Conservation (phyloP, 495 filamentous ascomycete genomes). For the Tuber magnatum region DNA sequence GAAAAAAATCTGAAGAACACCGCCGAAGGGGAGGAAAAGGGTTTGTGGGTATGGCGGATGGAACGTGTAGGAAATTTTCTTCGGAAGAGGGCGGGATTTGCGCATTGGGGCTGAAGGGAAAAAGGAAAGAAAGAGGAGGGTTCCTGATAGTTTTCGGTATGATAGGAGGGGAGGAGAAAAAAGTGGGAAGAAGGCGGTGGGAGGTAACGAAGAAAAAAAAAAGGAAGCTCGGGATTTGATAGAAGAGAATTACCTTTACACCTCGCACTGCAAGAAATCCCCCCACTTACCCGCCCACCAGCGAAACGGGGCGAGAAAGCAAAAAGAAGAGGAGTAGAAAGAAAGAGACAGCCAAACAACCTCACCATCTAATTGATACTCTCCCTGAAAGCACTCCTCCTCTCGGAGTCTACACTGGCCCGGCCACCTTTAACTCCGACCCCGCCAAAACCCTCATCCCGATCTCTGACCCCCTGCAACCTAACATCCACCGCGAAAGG, state of each 20-base stretch:
- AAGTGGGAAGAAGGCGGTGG: background rate
- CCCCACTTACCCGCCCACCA: background rate
- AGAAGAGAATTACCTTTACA: background rate
- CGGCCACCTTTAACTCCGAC: constrained; percentile 45
- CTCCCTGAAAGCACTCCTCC: constrained; percentile 53
- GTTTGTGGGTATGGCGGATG: background rate
- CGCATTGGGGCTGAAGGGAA: background rate
- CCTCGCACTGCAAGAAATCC: background rate
- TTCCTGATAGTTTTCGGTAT: background rate
- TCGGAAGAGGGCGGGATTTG: background rate
- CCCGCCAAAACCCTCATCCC: constrained; percentile 36
- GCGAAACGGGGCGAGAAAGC: background rate
- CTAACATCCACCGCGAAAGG: constrained; percentile 36
- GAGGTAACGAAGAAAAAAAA: background rate
- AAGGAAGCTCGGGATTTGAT: background rate
- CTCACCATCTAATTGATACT: constrained; percentile 34
- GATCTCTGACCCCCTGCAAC: constrained; percentile 12
- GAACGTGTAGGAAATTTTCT: background rate
- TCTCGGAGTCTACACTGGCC: constrained; percentile 44
- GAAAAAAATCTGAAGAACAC: background rate
- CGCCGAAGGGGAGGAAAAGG: background rate
- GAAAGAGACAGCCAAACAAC: background rate
- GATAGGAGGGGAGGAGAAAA: background rate
- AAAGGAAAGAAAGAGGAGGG: background rate
- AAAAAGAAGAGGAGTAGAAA: background rate